phyloP scores from a whole-genome alignment of 164 flowering plant species.

The Dillenia turbinata region DNA sequence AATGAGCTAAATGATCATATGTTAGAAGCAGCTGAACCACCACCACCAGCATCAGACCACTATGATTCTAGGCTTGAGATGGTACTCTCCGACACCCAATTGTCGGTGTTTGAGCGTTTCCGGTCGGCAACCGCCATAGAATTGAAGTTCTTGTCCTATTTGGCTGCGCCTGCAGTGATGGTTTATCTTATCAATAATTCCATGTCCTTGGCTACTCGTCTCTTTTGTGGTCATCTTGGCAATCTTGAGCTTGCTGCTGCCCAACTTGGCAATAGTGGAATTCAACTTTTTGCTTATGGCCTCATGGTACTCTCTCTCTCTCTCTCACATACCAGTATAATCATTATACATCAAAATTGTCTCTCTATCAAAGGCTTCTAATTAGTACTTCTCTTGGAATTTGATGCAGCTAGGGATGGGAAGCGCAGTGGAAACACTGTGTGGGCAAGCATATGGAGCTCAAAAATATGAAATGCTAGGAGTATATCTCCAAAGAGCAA shows the following conservation, averaged over 20 bases:
- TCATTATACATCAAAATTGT: too few relatives aligned
- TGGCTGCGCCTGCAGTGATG: slow-evolving; percentile 28
- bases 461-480: slow-evolving; percentile 36
- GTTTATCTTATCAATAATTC: slow-evolving; percentile 29
- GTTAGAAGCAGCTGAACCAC: background rate
- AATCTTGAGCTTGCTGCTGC: slow-evolving; percentile 26
- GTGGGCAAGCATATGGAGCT: slow-evolving; percentile 45
- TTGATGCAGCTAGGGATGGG: slow-evolving; percentile 40
- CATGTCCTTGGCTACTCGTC: slow-evolving; percentile 20
- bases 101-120: slow-evolving; percentile 6
- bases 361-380: background rate
- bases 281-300: slow-evolving; percentile 24
- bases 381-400: background rate
- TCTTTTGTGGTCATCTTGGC: slow-evolving; percentile 21
- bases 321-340: too few relatives aligned
- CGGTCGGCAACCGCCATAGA: slow-evolving; percentile 11
- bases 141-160: slow-evolving; percentile 10
- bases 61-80: slow-evolving; percentile 4
- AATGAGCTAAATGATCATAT: background rate
- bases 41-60: background rate
- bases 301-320: slow-evolving; percentile 11
- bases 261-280: slow-evolving; percentile 20
- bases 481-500: slow-evolving; percentile 27
- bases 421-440: slow-evolving; percentile 41
- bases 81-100: slow-evolving; percentile 6